Evolutionary conservation across 768 basidiomycete species (phyloP).

Genomic region (Psilocybe azurescens): DNA sequence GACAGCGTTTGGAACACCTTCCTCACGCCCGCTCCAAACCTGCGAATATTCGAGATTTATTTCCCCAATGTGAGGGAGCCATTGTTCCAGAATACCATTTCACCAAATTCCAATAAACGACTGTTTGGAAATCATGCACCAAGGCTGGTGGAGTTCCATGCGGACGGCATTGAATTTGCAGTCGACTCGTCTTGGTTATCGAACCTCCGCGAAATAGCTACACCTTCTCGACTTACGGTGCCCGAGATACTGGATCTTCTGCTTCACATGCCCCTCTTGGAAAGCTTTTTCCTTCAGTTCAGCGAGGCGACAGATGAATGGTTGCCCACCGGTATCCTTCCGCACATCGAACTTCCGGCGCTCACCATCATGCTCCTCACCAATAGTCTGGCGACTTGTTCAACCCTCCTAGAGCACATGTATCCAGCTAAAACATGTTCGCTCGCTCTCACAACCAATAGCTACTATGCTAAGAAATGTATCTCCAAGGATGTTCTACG

Average conservation of each 20-base stretch:
- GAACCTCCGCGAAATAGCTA: background rate
- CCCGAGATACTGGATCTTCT: background rate
- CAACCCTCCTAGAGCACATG: background rate
- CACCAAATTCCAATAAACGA: background rate
- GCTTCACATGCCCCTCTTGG: background rate
- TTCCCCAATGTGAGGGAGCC: background rate
- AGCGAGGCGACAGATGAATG: background rate
- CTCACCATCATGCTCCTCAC: background rate
- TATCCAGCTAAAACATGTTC: background rate
- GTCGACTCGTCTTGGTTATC: background rate
- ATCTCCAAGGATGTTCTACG: background rate
- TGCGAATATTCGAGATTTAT: background rate
- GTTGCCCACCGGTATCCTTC: background rate
- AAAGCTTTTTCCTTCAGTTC: background rate
- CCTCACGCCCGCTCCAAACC: background rate
- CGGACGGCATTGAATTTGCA: background rate
- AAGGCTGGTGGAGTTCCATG: background rate
- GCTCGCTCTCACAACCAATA: background rate
- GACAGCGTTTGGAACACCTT: background rate
- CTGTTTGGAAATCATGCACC: slow-evolving; percentile 1
- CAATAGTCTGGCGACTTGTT: background rate
- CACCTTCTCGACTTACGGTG: background rate
- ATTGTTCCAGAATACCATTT: background rate
- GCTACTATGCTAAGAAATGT: background rate
- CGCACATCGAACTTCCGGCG: background rate